Evolutionary conservation across 2,329 filamentous ascomycete species (phyloP).

Genomic region (Alternaria dauci): DNA sequence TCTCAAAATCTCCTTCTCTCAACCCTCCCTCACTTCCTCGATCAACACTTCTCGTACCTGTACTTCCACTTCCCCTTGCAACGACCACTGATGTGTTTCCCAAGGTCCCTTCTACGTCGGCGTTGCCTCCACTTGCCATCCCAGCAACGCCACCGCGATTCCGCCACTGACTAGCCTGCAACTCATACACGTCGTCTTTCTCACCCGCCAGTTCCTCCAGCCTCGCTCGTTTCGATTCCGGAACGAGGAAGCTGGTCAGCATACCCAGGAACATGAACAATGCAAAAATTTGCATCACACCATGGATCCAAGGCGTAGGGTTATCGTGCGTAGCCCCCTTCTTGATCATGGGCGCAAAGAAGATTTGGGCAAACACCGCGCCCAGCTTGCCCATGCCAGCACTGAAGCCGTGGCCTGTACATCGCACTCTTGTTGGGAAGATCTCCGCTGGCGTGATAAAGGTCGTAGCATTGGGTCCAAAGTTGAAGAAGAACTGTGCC

Average conservation of each 20-base stretch:
- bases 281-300: constrained; percentile 79
- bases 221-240: constrained; percentile 78
- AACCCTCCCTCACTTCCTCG: constrained; percentile 19
- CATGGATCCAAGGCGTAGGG: constrained; percentile 72
- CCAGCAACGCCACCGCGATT: constrained; percentile 20
- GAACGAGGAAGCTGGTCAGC: constrained; percentile 74
- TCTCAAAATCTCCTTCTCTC: constrained; percentile 22
- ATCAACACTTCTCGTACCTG: constrained; percentile 19
- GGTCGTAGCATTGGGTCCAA: constrained; percentile 61
- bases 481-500: constrained; percentile 63
- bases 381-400: constrained; percentile 60
- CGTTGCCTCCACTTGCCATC: not conserved
- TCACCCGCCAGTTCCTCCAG: constrained; percentile 76
- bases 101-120: not conserved
- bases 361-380: constrained; percentile 60
- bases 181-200: constrained; percentile 57
- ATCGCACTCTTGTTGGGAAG: constrained; percentile 60
- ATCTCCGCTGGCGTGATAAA: constrained; percentile 63
- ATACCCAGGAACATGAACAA: constrained; percentile 81
- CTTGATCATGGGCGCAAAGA: constrained; percentile 60
- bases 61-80: constrained; percentile 23
- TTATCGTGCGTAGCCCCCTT: constrained; percentile 62
- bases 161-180: constrained; percentile 58
- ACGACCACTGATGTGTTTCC: constrained; percentile 9
- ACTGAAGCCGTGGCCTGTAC: constrained; percentile 59